phyloP scores from a whole-genome alignment of 164 flowering plant species.

The Sextonia rubra region DNA sequence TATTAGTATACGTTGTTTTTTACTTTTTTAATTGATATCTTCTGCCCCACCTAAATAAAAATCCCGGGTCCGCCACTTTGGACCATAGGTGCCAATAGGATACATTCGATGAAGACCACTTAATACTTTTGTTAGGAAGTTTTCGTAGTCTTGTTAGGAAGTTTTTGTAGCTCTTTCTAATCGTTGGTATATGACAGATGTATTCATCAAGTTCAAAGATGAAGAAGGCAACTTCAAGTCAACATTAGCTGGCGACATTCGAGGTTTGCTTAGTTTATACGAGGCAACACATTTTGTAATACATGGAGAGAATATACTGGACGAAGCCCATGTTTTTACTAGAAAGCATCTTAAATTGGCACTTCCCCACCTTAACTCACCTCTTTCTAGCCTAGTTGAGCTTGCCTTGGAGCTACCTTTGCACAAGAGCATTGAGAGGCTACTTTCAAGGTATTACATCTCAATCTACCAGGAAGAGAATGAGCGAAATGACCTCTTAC shows the following conservation, averaged over 20 bases:
- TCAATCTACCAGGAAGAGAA: conserved; percentile 13
- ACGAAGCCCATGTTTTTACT: conserved; percentile 24
- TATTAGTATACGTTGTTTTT: too few species aligned
- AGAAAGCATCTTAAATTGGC: conserved; percentile 6
- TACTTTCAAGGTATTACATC: conserved; percentile 14
- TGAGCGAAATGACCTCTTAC: conserved; percentile 1
- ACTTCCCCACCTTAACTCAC: background rate
- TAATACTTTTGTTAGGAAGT: too few species aligned
- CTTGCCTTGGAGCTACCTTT: conserved; percentile 18
- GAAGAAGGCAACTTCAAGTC: conserved; percentile 21
- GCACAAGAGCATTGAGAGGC: conserved; percentile 13
- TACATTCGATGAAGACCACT: too few species aligned
- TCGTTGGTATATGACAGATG: background rate
- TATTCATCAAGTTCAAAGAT: background rate
- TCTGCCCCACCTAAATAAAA: too few species aligned
- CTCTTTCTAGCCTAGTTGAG: conserved; percentile 11
- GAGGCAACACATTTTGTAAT: conserved; percentile 19
- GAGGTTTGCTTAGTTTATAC: conserved; percentile 23
- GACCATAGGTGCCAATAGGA: too few species aligned
- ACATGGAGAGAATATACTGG: conserved; percentile 19
- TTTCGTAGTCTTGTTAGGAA: too few species aligned
- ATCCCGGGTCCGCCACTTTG: too few species aligned
- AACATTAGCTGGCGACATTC: conserved; percentile 10
- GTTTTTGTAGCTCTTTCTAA: too few species aligned
- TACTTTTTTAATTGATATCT: too few species aligned